Conservation (phyloP, 108 stramenopile genomes). For the Aurantiochytrium sp. region DNA sequence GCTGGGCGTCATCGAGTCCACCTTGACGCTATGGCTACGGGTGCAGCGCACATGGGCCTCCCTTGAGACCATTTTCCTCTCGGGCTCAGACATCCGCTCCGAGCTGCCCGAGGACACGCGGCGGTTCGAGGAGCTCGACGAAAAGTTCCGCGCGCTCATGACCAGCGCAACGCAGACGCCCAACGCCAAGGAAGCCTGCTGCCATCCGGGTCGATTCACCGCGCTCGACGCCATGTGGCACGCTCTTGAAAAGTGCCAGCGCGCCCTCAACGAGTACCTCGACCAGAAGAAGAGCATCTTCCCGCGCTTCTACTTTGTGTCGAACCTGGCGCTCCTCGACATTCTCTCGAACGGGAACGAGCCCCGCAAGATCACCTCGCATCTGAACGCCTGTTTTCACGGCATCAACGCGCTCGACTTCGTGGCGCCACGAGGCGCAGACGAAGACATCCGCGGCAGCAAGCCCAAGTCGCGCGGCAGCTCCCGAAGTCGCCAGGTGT, state of each 20-base stretch:
- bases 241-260: slow-evolving; percentile 44
- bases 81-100: slow-evolving; percentile 45
- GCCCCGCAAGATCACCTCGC: slow-evolving; percentile 57
- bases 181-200: slow-evolving; percentile 32
- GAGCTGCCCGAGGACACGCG: slow-evolving; percentile 51
- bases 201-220: slow-evolving; percentile 34
- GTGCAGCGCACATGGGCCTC: slow-evolving; percentile 49
- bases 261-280: slow-evolving; percentile 46
- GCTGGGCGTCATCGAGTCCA: slow-evolving; percentile 42
- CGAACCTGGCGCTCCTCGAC: slow-evolving; percentile 48
- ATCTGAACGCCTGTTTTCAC: slow-evolving; percentile 57
- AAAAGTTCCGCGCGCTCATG: slow-evolving; percentile 46
- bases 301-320: slow-evolving; percentile 52
- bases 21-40: slow-evolving; percentile 24
- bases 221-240: slow-evolving; percentile 29
- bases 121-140: slow-evolving; percentile 48
- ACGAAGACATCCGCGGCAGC: background rate
- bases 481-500: background rate
- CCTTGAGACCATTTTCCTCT: slow-evolving; percentile 51
- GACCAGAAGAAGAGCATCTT: slow-evolving; percentile 51
- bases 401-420: slow-evolving; percentile 53
- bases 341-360: slow-evolving; percentile 57
- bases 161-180: background rate
- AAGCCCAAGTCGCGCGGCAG: background rate
- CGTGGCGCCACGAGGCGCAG: background rate